Conservation (phyloP, 148 eudicot genomes). For the Gaultheria prostrata region DNA sequence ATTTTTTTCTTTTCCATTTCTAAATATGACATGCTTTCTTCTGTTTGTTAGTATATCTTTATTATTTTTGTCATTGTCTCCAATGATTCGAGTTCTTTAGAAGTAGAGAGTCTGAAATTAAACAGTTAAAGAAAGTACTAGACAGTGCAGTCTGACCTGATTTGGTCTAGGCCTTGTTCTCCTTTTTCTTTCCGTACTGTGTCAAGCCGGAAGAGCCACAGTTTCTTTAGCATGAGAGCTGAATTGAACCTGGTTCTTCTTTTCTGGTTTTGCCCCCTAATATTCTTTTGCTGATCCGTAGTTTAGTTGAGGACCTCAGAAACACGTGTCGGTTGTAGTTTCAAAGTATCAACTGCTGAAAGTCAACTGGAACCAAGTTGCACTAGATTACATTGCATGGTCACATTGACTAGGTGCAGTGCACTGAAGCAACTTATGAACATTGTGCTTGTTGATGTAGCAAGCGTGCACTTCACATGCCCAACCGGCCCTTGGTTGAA, state of each 20-base stretch:
- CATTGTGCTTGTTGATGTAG: neutral
- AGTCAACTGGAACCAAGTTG: neutral
- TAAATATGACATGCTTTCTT: neutral
- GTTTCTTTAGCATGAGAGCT: neutral
- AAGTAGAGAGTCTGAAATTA: neutral
- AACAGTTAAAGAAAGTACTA: neutral
- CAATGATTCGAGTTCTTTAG: neutral
- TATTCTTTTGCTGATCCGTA: neutral
- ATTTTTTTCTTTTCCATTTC: neutral
- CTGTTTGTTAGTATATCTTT: neutral
- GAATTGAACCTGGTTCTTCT: neutral
- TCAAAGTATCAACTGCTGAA: neutral
- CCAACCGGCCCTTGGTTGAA: neutral
- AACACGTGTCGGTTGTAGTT: neutral
- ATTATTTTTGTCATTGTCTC: neutral
- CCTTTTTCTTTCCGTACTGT: neutral
- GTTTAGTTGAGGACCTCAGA: neutral
- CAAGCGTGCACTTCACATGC: neutral
- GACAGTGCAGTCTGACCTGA: neutral
- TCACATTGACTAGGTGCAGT: neutral
- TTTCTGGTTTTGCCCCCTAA: neutral
- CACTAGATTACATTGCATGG: neutral
- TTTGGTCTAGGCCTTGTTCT: neutral
- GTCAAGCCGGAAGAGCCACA: neutral
- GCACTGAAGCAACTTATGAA: neutral